These are phyloP conservation scores for Phylloporus sp. DNA, from an alignment of 768 basidiomycete species.

Conservation along the genomic window DNA sequence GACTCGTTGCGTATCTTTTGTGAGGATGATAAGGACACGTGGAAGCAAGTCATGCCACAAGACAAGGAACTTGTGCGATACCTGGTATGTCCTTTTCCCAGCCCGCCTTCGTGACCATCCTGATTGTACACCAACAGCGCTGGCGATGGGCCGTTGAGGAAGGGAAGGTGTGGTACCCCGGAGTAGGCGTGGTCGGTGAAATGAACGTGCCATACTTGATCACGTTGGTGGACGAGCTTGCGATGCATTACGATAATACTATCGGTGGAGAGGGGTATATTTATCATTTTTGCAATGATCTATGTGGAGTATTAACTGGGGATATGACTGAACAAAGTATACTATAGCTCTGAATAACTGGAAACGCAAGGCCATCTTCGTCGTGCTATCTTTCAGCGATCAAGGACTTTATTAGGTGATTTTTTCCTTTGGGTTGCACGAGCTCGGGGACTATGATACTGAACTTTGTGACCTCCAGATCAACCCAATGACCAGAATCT, in stretches of 20 bases:
- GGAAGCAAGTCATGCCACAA: constrained; percentile 57
- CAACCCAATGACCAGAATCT: too few relatives aligned
- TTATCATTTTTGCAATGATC: constrained; percentile 24
- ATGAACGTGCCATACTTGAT: constrained; percentile 38
- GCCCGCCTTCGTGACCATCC: not conserved
- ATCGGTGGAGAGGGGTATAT: constrained; percentile 26
- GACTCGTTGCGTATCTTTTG: constrained; percentile 78
- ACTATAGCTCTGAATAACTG: not conserved
- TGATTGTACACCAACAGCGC: constrained; percentile 38
- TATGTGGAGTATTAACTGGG: constrained; percentile 5
- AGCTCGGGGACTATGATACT: too few relatives aligned
- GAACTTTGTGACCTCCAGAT: too few relatives aligned
- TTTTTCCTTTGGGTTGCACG: too few relatives aligned
- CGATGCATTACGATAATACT: constrained; percentile 19
- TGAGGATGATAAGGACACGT: constrained; percentile 36
- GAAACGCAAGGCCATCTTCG: not conserved
- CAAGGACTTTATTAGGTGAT: too few relatives aligned
- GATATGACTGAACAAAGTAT: not conserved
- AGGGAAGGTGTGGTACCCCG: constrained; percentile 47
- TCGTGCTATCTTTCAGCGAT: too few relatives aligned
- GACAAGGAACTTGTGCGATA: constrained; percentile 72
- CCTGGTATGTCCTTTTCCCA: constrained; percentile 44
- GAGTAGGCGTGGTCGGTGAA: constrained; percentile 37
- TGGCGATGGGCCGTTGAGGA: constrained; percentile 72
- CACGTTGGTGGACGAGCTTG: constrained; percentile 39